Percentiles rank a stretch among this genome's conserved stretches.
Evolutionary conservation across 305 asterid genomes (phyloP).

Genomic region (Fraxinus paxiana): DNA sequence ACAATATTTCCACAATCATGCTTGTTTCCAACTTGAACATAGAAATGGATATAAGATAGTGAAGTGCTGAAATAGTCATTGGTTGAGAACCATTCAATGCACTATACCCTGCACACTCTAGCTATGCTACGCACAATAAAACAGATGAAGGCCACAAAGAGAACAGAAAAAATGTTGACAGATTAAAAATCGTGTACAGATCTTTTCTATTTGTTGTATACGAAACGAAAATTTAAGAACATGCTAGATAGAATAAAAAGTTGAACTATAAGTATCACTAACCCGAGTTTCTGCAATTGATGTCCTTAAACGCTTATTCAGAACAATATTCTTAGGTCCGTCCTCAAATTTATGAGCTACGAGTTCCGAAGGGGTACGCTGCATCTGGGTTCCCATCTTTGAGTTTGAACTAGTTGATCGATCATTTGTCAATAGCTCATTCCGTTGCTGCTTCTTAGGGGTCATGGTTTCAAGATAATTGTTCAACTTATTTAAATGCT

Average conservation of each 20-base stretch:
- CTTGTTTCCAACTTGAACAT: neutral
- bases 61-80: neutral
- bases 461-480: conserved; percentile 51
- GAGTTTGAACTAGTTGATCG: conserved; percentile 58
- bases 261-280: conserved; percentile 34
- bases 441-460: conserved; percentile 71
- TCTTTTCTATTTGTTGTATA: neutral
- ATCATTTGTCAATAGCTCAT: conserved; percentile 61
- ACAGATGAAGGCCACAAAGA: neutral
- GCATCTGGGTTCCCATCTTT: conserved; percentile 72
- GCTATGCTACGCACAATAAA: conserved; percentile 13
- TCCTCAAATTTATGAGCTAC: conserved; percentile 66
- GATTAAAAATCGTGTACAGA: neutral
- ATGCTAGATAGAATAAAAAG: conserved; percentile 21
- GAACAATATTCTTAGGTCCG: conserved; percentile 64
- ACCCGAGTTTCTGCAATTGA: conserved; percentile 87
- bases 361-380: conserved; percentile 56
- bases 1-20: neutral
- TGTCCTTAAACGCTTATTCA: conserved; percentile 84
- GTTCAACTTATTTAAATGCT: conserved; percentile 58
- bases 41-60: neutral
- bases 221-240: conserved; percentile 1
- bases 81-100: neutral
- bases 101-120: neutral
- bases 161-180: conserved; percentile 9